Evolutionary conservation across 106 monocot species (phyloP).

Genomic region (Cymbidium sinense): DNA sequence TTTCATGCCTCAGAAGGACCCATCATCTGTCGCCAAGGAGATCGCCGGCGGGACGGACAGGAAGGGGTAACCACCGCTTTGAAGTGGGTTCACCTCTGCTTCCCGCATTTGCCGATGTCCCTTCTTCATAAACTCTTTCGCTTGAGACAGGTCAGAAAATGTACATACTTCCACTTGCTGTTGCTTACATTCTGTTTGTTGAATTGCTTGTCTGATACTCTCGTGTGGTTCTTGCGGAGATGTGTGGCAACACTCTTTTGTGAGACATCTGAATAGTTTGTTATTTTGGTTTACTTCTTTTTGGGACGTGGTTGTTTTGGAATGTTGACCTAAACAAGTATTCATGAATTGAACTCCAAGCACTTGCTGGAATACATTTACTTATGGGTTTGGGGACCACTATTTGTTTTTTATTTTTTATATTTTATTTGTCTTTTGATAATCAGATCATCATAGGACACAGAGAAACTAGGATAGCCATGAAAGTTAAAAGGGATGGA

Average conservation of each 20-base stretch:
- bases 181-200: slow-evolving; percentile 16
- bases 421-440: too few species aligned
- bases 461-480: too few species aligned
- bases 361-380: not conserved
- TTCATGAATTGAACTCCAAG: not conserved
- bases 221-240: not conserved
- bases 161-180: not conserved
- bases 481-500: too few species aligned
- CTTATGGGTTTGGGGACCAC: too few species aligned
- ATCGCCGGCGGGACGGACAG: slow-evolving; percentile 10
- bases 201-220: slow-evolving; percentile 2
- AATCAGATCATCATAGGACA: too few species aligned
- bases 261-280: not conserved
- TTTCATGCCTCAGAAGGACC: slow-evolving; percentile 27
- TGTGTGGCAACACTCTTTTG: not conserved
- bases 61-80: slow-evolving; percentile 33
- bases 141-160: slow-evolving; percentile 49
- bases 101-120: slow-evolving; percentile 55
- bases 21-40: slow-evolving; percentile 25
- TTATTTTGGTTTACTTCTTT: not conserved
- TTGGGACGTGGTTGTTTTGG: not conserved
- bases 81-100: slow-evolving; percentile 85
- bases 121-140: slow-evolving; percentile 93
- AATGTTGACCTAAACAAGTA: not conserved
- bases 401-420: too few species aligned